phyloP scores from a whole-genome alignment of 2,329 filamentous ascomycete genomes.

The Fusarium sp. region DNA sequence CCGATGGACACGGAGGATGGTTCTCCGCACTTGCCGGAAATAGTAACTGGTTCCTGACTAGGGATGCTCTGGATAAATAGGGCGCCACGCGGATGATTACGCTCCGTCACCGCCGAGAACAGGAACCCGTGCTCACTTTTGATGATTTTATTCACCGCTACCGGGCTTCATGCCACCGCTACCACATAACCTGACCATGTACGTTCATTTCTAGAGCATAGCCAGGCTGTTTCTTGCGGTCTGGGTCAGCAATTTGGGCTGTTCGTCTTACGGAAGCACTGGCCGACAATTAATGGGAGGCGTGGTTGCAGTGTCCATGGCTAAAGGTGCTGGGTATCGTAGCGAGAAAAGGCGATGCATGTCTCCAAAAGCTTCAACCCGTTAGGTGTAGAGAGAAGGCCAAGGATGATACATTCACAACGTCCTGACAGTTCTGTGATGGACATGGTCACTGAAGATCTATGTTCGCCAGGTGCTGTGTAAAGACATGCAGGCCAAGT shows the following conservation, averaged over 20 bases:
- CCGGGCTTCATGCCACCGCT: fast-evolving
- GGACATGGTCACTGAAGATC: no score
- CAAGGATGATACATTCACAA: no score
- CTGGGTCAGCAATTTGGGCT: fast-evolving
- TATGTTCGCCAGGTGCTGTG: not conserved
- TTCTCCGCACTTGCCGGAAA: not conserved
- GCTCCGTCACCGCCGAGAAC: not conserved
- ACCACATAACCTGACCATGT: not conserved
- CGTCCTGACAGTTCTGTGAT: not conserved
- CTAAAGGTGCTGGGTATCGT: fast-evolving
- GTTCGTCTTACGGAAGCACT: not conserved
- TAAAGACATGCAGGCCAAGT: not conserved
- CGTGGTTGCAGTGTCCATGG: fast-evolving
- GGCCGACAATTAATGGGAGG: fast-evolving
- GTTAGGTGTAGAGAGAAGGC: no score
- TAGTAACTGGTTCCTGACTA: not conserved
- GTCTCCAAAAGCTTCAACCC: no score
- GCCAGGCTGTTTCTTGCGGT: not conserved
- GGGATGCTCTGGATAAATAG: not conserved
- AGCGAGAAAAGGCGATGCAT: not conserved
- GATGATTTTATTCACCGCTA: not conserved
- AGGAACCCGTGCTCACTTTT: fast-evolving
- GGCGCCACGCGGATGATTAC: not conserved
- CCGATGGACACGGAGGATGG: not conserved
- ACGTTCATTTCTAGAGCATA: not conserved